phyloP scores from a whole-genome alignment of 345 rosid species.

The Lumnitzera littorea region DNA sequence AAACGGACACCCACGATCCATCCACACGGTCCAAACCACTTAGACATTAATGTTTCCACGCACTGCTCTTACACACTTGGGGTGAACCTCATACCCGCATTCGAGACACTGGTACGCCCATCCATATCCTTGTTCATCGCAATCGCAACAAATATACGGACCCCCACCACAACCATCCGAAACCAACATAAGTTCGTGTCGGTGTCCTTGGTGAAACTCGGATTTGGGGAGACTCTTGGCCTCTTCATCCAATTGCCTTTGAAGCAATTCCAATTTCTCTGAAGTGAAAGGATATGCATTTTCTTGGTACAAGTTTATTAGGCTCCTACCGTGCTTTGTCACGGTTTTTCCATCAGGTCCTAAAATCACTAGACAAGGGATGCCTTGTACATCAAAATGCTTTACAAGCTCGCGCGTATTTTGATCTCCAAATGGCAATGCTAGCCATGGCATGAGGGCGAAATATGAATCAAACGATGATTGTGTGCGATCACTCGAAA shows the following conservation, averaged over 20 bases:
- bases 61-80: constrained; percentile 38
- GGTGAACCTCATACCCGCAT: constrained; percentile 68
- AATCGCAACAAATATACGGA: constrained; percentile 53
- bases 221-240: constrained; percentile 35
- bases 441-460: constrained; percentile 44
- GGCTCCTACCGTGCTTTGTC: constrained; percentile 39
- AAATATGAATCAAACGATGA: constrained; percentile 29
- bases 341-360: constrained; percentile 62
- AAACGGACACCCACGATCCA: background rate
- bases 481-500: constrained; percentile 38
- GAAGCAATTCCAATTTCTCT: constrained; percentile 25
- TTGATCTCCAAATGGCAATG: constrained; percentile 45
- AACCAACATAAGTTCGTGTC: constrained; percentile 47
- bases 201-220: constrained; percentile 36
- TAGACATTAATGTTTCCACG: background rate
- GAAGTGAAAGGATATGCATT: constrained; percentile 51
- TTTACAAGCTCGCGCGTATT: constrained; percentile 22
- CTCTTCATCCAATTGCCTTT: constrained; percentile 44
- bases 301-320: constrained; percentile 43
- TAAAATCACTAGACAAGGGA: constrained; percentile 43
- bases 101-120: constrained; percentile 66
- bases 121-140: constrained; percentile 55
- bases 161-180: constrained; percentile 54
- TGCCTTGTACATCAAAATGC: constrained; percentile 41
- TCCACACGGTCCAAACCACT: background rate